Percentiles rank a stretch among this genome's conserved stretches.
Conservation (phyloP, 1,139 yeast species). For the Dujonia santamariae region DNA sequence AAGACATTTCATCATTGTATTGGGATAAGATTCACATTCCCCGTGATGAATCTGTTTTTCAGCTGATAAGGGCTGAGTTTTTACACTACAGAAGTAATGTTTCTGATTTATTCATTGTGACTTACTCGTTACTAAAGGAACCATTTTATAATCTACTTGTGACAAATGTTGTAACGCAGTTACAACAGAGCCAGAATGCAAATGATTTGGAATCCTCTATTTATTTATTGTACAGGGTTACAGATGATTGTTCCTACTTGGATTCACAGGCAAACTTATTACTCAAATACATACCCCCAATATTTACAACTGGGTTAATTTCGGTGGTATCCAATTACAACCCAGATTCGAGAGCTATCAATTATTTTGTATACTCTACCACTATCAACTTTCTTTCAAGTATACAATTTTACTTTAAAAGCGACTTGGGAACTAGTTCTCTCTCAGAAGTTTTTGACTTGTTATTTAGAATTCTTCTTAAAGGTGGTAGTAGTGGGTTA, state of each 20-base stretch:
- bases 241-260: conserved; percentile 46
- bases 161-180: not conserved
- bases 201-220: conserved; percentile 66
- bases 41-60: conserved; percentile 12
- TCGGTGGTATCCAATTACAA: conserved; percentile 15
- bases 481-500: conserved; percentile 18
- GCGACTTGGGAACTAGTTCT: conserved; percentile 31
- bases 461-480: conserved; percentile 32
- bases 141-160: conserved; percentile 40
- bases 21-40: conserved; percentile 59
- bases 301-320: conserved; percentile 27
- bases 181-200: not conserved
- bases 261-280: conserved; percentile 30
- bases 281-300: conserved; percentile 21
- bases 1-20: conserved; percentile 49
- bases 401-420: conserved; percentile 51
- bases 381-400: conserved; percentile 53
- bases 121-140: conserved; percentile 62
- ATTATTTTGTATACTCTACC: conserved; percentile 29
- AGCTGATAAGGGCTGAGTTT: conserved; percentile 46
- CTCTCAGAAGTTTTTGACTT: conserved; percentile 51
- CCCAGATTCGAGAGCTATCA: too few species aligned
- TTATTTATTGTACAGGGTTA: conserved; percentile 55
- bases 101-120: conserved; percentile 68
- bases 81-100: conserved; percentile 66